A percentile compares a stretch with the other conserved stretches of the same genome.
Conservation (phyloP, 306 rosid genomes). For the Cucurbita ficifolia region DNA sequence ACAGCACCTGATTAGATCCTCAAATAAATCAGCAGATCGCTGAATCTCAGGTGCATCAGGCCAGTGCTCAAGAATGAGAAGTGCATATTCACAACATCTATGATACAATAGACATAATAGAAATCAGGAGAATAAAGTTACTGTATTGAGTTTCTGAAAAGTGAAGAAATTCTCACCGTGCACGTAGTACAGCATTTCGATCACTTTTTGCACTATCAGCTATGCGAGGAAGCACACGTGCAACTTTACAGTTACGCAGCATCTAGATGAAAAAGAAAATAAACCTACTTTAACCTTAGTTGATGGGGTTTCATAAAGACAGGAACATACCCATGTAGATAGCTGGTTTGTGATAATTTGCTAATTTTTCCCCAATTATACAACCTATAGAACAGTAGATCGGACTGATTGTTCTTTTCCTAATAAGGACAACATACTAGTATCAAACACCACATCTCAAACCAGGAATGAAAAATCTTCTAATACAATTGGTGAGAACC, state of each 20-base stretch:
- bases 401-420: background rate
- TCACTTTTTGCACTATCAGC: slow-evolving; percentile 90
- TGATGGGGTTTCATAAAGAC: background rate
- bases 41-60: slow-evolving; percentile 96
- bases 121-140: slow-evolving; percentile 10
- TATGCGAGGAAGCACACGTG: slow-evolving; percentile 80
- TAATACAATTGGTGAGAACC: background rate
- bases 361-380: background rate
- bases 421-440: background rate
- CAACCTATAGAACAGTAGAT: background rate
- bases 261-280: slow-evolving; percentile 34
- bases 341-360: background rate
- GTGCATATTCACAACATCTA: slow-evolving; percentile 97
- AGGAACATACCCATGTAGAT: background rate
- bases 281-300: background rate
- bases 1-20: slow-evolving; percentile 85
- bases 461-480: background rate
- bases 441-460: background rate
- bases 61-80: slow-evolving; percentile 89
- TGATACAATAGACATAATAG: slow-evolving; percentile 11
- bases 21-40: slow-evolving; percentile 70
- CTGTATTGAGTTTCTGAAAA: background rate
- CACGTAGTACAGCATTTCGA: slow-evolving; percentile 83
- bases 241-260: slow-evolving; percentile 88
- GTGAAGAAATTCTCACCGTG: slow-evolving; percentile 43